Percentiles rank a stretch among this genome's conserved stretches.
Evolutionary conservation across 495 filamentous ascomycete species (phyloP).

Genomic region (Aspergillus bertholletiae): DNA sequence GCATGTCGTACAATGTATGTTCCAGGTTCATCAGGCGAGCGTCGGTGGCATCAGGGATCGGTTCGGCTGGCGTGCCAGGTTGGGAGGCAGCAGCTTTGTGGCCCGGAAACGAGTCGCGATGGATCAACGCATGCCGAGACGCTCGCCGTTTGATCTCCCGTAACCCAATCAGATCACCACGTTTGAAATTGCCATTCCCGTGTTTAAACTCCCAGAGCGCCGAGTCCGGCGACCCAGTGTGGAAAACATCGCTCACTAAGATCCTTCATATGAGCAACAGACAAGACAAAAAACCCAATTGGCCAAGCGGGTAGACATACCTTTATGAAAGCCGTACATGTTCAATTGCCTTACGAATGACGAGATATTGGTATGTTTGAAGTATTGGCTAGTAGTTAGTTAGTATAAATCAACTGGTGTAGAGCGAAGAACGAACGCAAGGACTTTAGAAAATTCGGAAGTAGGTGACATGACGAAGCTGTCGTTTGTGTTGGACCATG

Average conservation of each 20-base stretch:
- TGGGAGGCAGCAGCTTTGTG: slow-evolving; percentile 72
- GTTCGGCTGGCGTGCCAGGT: slow-evolving; percentile 80
- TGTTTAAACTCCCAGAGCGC: slow-evolving; percentile 99
- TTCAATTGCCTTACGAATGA: slow-evolving; percentile 97
- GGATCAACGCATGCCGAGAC: slow-evolving; percentile 92
- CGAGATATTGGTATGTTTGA: slow-evolving; percentile 98
- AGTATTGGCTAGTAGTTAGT: slow-evolving; percentile 68
- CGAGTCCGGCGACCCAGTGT: slow-evolving; percentile 92
- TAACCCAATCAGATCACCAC: slow-evolving; percentile 86
- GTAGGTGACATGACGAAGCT: slow-evolving; percentile 99
- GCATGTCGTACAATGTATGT: slow-evolving; percentile 78
- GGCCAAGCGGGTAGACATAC: slow-evolving; percentile 42
- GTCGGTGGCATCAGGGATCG: slow-evolving; percentile 73
- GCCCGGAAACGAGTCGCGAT: slow-evolving; percentile 84
- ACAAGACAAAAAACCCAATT: neutral
- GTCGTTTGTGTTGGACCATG: slow-evolving; percentile 89
- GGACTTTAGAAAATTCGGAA: slow-evolving; percentile 95
- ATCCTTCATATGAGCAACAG: slow-evolving; percentile 10
- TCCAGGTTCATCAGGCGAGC: slow-evolving; percentile 73
- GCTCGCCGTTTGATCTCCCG: slow-evolving; percentile 95
- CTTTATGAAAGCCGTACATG: slow-evolving; percentile 99
- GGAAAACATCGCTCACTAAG: slow-evolving; percentile 96
- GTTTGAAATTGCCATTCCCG: slow-evolving; percentile 94
- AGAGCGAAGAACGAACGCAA: slow-evolving; percentile 68
- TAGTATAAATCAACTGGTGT: slow-evolving; percentile 21